Evolutionary conservation across 495 filamentous ascomycete species (phyloP).

Genomic region (Letharia lupina): DNA sequence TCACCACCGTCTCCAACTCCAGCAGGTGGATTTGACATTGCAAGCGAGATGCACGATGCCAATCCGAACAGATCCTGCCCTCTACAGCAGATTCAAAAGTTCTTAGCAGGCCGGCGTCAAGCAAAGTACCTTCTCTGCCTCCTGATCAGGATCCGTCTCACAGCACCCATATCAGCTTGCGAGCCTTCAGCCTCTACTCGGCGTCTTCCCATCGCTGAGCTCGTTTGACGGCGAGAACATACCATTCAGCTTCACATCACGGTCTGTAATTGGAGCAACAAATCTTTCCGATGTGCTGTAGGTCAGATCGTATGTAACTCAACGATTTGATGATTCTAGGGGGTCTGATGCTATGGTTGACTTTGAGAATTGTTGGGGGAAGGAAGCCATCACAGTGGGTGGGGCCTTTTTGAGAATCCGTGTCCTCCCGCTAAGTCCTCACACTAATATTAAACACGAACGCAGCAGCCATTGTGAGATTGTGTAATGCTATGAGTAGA

Average conservation of each 20-base stretch:
- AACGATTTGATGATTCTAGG: background rate
- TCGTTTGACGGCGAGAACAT: background rate
- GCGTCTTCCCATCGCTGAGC: background rate
- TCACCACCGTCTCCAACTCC: background rate
- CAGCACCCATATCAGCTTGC: background rate
- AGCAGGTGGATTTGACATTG: background rate
- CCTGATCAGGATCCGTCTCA: background rate
- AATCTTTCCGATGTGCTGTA: background rate
- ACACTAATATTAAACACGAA: background rate
- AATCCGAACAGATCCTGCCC: background rate
- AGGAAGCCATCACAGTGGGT: background rate
- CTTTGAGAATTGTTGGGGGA: background rate
- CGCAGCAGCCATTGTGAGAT: background rate
- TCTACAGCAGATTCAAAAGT: background rate
- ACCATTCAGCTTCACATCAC: background rate
- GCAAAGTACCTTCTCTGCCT: background rate
- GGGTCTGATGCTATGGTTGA: background rate
- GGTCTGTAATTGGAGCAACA: background rate
- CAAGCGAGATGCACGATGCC: background rate
- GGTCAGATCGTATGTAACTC: background rate
- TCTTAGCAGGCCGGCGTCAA: background rate
- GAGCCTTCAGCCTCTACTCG: background rate
- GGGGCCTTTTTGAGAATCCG: background rate
- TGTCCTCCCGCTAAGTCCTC: slow-evolving; percentile 5
- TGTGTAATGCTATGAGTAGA: background rate